Conservation (phyloP, 495 filamentous ascomycete genomes). For the Astrothelium macrocarpum region DNA sequence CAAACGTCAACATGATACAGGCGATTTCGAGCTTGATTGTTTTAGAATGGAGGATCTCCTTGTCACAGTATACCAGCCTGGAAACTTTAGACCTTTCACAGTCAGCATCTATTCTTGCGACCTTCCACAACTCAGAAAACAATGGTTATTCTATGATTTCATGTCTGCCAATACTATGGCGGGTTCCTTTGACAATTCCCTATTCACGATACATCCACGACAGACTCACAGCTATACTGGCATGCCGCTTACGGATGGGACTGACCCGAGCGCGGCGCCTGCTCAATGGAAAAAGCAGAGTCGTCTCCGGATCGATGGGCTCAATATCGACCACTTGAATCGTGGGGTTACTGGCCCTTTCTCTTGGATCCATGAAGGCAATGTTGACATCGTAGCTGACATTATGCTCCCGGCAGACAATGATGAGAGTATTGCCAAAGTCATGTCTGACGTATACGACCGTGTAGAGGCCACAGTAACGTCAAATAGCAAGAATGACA, state of each 20-base stretch:
- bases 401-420: slow-evolving; percentile 83
- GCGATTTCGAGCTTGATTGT: slow-evolving; percentile 91
- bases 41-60: slow-evolving; percentile 94
- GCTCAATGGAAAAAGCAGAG: slow-evolving; percentile 85
- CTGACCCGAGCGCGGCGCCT: slow-evolving; percentile 41
- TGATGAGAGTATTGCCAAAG: slow-evolving; percentile 78
- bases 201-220: slow-evolving; percentile 93
- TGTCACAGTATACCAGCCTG: slow-evolving; percentile 84
- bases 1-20: slow-evolving; percentile 75
- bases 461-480: slow-evolving; percentile 85
- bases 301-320: slow-evolving; percentile 78
- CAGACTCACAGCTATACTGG: slow-evolving; percentile 69
- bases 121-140: slow-evolving; percentile 82
- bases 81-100: slow-evolving; percentile 82
- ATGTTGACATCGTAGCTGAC: slow-evolving; percentile 92
- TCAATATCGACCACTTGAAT: slow-evolving; percentile 94
- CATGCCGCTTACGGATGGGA: slow-evolving; percentile 41
- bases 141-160: slow-evolving; percentile 97
- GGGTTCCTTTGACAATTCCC: slow-evolving; percentile 85
- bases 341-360: slow-evolving; percentile 89
- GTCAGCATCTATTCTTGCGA: slow-evolving; percentile 94
- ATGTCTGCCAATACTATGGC: slow-evolving; percentile 91
- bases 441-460: slow-evolving; percentile 90
- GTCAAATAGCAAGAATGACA: slow-evolving; percentile 26
- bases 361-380: slow-evolving; percentile 93